phyloP scores from a whole-genome alignment of 108 stramenopile genomes.

The Nitzschia putrida region DNA sequence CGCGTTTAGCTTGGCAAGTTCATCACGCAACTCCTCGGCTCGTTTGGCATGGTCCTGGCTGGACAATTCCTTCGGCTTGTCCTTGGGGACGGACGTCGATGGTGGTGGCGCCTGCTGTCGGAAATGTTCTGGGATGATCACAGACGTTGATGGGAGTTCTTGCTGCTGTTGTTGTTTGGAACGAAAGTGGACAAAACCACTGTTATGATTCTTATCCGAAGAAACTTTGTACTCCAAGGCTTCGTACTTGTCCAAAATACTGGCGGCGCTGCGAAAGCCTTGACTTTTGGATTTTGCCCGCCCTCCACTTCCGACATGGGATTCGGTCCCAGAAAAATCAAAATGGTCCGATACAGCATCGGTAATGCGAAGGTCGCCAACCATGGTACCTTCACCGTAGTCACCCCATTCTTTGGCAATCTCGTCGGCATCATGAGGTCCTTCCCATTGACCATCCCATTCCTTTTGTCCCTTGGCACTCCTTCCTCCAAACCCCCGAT shows the following conservation, averaged over 20 bases:
- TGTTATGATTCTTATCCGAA: background rate
- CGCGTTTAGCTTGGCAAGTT: constrained; percentile 48
- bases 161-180: constrained; percentile 33
- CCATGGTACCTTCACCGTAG: constrained; percentile 15
- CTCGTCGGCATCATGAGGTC: constrained; percentile 36
- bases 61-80: constrained; percentile 21
- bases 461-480: background rate
- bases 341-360: constrained; percentile 3
- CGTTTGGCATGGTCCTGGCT: constrained; percentile 28
- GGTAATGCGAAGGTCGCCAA: constrained; percentile 29
- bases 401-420: constrained; percentile 41
- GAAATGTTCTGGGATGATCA: constrained; percentile 64
- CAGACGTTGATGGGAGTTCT: constrained; percentile 8
- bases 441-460: constrained; percentile 44
- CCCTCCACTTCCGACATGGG: background rate
- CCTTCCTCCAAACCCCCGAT: background rate
- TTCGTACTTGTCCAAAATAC: constrained; percentile 58
- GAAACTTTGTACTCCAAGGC: constrained; percentile 11
- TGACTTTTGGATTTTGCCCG: constrained; percentile 5
- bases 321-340: background rate
- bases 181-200: constrained; percentile 23
- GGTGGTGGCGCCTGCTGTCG: constrained; percentile 35
- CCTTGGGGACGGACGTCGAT: constrained; percentile 36
- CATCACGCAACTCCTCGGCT: constrained; percentile 36
- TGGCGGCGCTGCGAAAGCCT: constrained; percentile 57